Evolutionary conservation across 768 basidiomycete genomes (phyloP).

Genomic region (Lactarius sp.): DNA sequence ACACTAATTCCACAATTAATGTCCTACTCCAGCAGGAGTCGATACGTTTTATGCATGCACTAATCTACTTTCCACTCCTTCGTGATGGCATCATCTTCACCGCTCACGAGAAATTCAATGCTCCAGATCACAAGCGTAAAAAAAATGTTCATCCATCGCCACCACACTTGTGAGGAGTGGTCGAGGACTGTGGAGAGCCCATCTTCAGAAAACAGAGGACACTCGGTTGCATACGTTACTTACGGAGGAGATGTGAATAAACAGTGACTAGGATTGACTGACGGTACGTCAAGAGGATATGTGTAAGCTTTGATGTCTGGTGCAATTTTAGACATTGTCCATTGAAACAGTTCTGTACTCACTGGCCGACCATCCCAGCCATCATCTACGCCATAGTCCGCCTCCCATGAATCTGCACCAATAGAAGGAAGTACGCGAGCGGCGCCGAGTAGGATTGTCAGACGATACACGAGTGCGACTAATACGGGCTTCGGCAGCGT

Average conservation of each 20-base stretch:
- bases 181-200: constrained; percentile 56
- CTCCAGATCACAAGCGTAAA: constrained; percentile 82
- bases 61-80: constrained; percentile 72
- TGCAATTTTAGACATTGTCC: constrained; percentile 17
- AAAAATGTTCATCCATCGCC: constrained; percentile 89
- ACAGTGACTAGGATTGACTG: constrained; percentile 83
- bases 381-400: constrained; percentile 54
- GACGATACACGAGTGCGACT: constrained; percentile 70
- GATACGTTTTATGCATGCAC: neutral
- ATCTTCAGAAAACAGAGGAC: neutral
- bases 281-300: constrained; percentile 72
- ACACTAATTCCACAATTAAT: neutral
- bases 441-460: constrained; percentile 76
- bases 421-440: constrained; percentile 82
- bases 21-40: no score
- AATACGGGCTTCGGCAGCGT: constrained; percentile 83
- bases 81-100: constrained; percentile 54
- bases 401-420: constrained; percentile 75
- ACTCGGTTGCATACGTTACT: constrained; percentile 32
- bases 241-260: constrained; percentile 80
- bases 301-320: constrained; percentile 73
- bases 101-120: constrained; percentile 75
- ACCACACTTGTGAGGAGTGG: constrained; percentile 89
- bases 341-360: constrained; percentile 26
- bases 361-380: constrained; percentile 76